Conservation (phyloP, 2,329 filamentous ascomycete species). For the Cladophialophora bantiana region DNA sequence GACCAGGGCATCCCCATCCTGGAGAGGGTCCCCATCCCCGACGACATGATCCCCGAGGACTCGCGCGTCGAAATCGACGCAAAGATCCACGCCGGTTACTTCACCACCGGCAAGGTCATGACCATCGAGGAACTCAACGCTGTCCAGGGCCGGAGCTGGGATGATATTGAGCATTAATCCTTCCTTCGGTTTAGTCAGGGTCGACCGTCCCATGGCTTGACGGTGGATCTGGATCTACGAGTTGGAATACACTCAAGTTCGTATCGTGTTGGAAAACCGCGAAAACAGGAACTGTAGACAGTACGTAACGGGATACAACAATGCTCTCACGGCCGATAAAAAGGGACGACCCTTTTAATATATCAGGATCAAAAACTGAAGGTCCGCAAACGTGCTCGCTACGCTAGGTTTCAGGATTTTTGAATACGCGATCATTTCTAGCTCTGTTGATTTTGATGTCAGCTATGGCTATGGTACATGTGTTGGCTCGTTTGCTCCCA, state of each 20-base stretch:
- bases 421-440: background rate
- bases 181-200: background rate
- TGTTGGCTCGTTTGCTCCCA: background rate
- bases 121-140: conserved; percentile 83
- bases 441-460: background rate
- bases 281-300: background rate
- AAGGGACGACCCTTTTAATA: background rate
- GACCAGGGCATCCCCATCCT: conserved; percentile 72
- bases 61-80: conserved; percentile 98
- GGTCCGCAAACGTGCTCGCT: background rate
- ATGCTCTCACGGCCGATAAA: background rate
- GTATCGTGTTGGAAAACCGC: background rate
- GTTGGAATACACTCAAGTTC: background rate
- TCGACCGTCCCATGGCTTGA: background rate
- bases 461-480: background rate
- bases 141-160: conserved; percentile 84
- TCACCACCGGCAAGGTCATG: conserved; percentile 89
- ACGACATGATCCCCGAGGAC: conserved; percentile 91
- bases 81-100: conserved; percentile 89
- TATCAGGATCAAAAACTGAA: background rate
- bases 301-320: background rate
- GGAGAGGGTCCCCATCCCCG: conserved; percentile 89
- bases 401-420: background rate
- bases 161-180: conserved; percentile 37
- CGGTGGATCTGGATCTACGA: background rate